Percentiles rank a stretch among this genome's conserved stretches.
Evolutionary conservation across 371 early-diverging fungal species (phyloP).

Genomic region (Batrachochytrium dendrobatidis): DNA sequence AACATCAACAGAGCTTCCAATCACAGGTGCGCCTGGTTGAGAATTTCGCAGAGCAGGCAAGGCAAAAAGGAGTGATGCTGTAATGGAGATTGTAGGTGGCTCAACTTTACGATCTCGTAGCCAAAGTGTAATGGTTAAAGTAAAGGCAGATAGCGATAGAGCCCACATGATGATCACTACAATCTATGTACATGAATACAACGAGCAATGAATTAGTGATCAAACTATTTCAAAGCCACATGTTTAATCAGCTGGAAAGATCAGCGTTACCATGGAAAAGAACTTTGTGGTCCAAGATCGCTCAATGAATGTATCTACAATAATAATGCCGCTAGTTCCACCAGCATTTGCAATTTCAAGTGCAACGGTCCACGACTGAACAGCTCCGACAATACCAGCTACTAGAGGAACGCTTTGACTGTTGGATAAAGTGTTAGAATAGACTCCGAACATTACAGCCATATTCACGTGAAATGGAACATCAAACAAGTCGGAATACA

Average conservation of each 20-base stretch:
- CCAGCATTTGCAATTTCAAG: background rate
- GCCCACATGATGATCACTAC: slow-evolving; percentile 25
- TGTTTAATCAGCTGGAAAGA: too few species aligned
- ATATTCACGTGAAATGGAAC: too few species aligned
- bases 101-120: slow-evolving; percentile 27
- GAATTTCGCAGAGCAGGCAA: slow-evolving; percentile 30
- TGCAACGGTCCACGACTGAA: background rate
- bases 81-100: slow-evolving; percentile 26
- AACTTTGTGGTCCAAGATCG: background rate
- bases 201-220: background rate
- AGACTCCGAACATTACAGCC: too few species aligned
- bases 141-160: slow-evolving; percentile 16
- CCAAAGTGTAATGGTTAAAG: slow-evolving; percentile 21
- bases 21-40: slow-evolving; percentile 27
- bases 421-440: too few species aligned
- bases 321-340: background rate
- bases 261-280: slow-evolving; percentile 1
- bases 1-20: slow-evolving; percentile 24
- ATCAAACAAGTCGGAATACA: too few species aligned
- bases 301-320: background rate
- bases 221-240: background rate
- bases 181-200: slow-evolving; percentile 15
- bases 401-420: background rate
- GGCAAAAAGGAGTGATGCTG: slow-evolving; percentile 26
- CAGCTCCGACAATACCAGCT: background rate